Evolutionary conservation across 768 basidiomycete species (phyloP), one percentile per base, ranked within the genome.

Genomic region (Termitomyces sp.): DNA sequence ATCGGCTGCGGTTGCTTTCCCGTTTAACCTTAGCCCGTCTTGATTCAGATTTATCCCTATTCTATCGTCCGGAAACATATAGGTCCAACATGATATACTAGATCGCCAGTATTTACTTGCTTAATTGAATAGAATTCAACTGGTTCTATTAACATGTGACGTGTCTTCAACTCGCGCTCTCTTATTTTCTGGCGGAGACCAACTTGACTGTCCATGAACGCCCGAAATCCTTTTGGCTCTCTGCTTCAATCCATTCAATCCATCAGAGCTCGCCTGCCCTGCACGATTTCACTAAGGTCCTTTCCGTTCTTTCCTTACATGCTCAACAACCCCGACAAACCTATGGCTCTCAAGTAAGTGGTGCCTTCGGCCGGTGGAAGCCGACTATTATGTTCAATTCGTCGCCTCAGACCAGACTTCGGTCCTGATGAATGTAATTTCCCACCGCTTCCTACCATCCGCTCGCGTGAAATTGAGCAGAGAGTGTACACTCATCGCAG

Each of bases 401-500:
- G 16, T 40, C 33, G 18, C 59, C 49, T 32, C 58, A 79, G 79
- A 56, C 76, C 77, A n/a, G 75, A 78, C 66, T 78, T 80, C 61
- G 79, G 78, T 7, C 69, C 69, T 30, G 67, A 74, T 55, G 67
- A 66, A 75, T 77, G 8, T 64, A 69, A 62, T 69, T 86, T 70
- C 75, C 91, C 90, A 0, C 70, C 78, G 4, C 79, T 92, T 1
- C 89, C 91, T 0, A 63, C 72, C 49, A 87, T 93, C 60, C 58
- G 68, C 14, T 71, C 77, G 10, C 67, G 73, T 1, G 71, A 70
- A 2, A 79, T 88, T 55, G 71, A 74, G 44, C 69, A 68, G 40
- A 83, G 82, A 66, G 81, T 91, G 1, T 92, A 89, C 67, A 93
- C 91, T 2, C 91, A 93, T 67, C 84, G 89, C 38, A 87, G 86